A percentile compares a stretch with the other conserved stretches of the same genome.
These are phyloP conservation scores for Apiotrichum porosum DNA, from an alignment of 1,284 basidiomycete genomes.

Conservation along the genomic window DNA sequence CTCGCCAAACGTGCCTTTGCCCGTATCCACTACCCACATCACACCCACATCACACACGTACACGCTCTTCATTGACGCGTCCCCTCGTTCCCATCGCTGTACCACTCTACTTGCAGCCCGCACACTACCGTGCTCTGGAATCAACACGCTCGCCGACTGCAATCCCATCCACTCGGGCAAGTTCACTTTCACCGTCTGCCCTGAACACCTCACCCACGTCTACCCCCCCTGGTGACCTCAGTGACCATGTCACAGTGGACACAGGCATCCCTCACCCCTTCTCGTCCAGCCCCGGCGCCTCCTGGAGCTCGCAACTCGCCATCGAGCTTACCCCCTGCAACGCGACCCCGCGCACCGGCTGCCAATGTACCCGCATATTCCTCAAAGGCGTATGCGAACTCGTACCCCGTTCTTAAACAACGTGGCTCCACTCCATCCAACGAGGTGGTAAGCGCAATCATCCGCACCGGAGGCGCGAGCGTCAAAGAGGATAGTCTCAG, in stretches of 20 bases:
- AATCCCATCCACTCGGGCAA: too few relatives aligned
- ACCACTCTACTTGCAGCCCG: too few relatives aligned
- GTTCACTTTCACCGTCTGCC: too few relatives aligned
- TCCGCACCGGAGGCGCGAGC: conserved; percentile 59
- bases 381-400: conserved; percentile 30
- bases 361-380: conserved; percentile 10
- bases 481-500: conserved; percentile 87
- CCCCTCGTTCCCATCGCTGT: too few relatives aligned
- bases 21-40: too few relatives aligned
- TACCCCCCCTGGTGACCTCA: too few relatives aligned
- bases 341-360: background rate
- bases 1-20: too few relatives aligned
- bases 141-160: too few relatives aligned
- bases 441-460: conserved; percentile 19
- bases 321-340: background rate
- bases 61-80: too few relatives aligned
- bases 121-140: too few relatives aligned
- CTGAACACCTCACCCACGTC: too few relatives aligned
- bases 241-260: conserved; percentile 26
- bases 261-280: conserved; percentile 37
- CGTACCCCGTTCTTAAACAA: conserved; percentile 29
- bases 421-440: conserved; percentile 7
- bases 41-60: too few relatives aligned
- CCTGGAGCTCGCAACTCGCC: conserved; percentile 18
- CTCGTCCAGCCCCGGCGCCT: conserved; percentile 38